phyloP scores from a whole-genome alignment of 139 green algal species.

The Zygnema cylindricum region DNA sequence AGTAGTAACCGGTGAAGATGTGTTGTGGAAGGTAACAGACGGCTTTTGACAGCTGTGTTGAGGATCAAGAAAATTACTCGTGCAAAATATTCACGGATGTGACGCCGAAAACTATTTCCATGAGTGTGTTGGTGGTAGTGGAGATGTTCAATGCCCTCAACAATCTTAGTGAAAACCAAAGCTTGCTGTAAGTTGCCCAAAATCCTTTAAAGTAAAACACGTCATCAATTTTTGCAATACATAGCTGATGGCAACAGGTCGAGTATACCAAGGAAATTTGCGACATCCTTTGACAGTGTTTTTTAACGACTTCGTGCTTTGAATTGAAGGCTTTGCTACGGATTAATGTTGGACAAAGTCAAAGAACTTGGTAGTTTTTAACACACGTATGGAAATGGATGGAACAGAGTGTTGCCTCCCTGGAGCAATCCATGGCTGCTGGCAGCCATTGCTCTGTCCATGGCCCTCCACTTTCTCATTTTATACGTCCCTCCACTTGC shows the following conservation, averaged over 20 bases:
- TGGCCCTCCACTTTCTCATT: slow-evolving; percentile 92
- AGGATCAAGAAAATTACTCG: slow-evolving; percentile 58
- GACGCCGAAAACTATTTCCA: slow-evolving; percentile 81
- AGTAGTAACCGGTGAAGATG: no score
- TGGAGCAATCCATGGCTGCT: slow-evolving; percentile 95
- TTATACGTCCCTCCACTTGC: slow-evolving; percentile 84
- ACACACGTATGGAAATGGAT: no score
- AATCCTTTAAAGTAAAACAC: no score
- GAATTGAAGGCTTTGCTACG: no score
- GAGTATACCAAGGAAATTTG: no score
- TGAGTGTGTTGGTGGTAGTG: slow-evolving; percentile 74
- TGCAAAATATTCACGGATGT: slow-evolving; percentile 79
- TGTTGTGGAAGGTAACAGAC: slow-evolving; percentile 47
- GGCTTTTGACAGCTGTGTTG: slow-evolving; percentile 66
- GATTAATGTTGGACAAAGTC: no score
- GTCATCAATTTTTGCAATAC: no score
- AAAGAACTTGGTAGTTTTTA: no score
- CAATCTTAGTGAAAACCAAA: slow-evolving; percentile 65
- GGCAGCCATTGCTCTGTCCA: slow-evolving; percentile 84
- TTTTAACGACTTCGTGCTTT: no score
- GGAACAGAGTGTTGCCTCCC: slow-evolving; percentile 77
- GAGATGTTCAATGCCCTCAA: slow-evolving; percentile 74
- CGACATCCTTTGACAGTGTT: no score
- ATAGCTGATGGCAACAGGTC: no score
- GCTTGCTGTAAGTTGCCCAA: slow-evolving; percentile 55